Evolutionary conservation across 495 filamentous ascomycete genomes (phyloP).

Genomic region (Penicillium pancosmium): DNA sequence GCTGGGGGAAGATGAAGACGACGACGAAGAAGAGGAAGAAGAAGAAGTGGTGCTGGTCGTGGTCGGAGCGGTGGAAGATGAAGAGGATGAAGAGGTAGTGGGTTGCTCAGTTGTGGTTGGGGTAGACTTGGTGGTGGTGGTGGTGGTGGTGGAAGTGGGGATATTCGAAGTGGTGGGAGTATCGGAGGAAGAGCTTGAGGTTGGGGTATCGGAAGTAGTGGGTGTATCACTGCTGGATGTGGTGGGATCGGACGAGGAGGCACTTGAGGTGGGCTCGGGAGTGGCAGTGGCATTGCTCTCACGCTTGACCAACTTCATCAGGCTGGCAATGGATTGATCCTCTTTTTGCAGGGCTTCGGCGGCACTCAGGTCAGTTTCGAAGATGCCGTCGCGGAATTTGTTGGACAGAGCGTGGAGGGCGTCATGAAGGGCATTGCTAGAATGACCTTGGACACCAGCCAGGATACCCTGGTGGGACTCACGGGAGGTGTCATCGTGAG

Average conservation of each 20-base stretch:
- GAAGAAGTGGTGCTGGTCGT: constrained; percentile 7
- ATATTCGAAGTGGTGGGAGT: constrained; percentile 10
- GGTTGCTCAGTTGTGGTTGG: constrained; percentile 17
- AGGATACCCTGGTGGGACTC: constrained; percentile 44
- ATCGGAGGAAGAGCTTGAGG: constrained; percentile 3
- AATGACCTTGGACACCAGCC: constrained; percentile 40
- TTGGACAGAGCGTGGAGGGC: constrained; percentile 51
- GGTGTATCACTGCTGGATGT: constrained; percentile 19
- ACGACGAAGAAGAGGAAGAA: constrained; percentile 22
- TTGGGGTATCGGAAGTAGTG: constrained; percentile 16
- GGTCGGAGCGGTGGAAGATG: constrained; percentile 11
- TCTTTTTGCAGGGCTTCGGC: constrained; percentile 52
- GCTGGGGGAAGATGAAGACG: constrained; percentile 39
- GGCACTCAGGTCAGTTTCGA: constrained; percentile 46
- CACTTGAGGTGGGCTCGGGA: constrained; percentile 4
- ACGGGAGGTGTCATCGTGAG: constrained; percentile 21
- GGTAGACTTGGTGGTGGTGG: constrained; percentile 15
- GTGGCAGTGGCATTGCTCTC: constrained; percentile 37
- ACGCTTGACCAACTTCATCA: constrained; percentile 47
- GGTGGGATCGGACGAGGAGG: constrained; percentile 16
- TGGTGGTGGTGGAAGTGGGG: constrained; percentile 7
- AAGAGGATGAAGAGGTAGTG: constrained; percentile 15
- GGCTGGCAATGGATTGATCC: constrained; percentile 45
- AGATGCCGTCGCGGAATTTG: constrained; percentile 57
- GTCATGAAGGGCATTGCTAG: constrained; percentile 46